phyloP scores from a whole-genome alignment of 352 stramenopile genomes.

The Peronosclerospora sorghi region DNA sequence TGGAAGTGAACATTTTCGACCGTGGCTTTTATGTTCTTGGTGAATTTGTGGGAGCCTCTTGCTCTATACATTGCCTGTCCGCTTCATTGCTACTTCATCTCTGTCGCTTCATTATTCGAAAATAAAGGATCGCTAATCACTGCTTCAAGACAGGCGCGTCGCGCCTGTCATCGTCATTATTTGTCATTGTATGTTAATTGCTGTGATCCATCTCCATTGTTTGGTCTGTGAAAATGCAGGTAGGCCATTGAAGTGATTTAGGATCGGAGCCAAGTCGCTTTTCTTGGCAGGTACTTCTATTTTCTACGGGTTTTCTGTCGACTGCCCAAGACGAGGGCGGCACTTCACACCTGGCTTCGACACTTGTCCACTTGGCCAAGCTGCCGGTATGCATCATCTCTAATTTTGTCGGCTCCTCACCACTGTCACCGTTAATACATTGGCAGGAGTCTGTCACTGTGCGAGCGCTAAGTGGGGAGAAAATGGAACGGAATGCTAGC shows the following conservation, averaged over 20 bases:
- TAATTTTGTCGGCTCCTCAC: not conserved
- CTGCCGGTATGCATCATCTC: constrained; percentile 9
- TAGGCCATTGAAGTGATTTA: too few species aligned
- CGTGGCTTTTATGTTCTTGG: constrained; percentile 20
- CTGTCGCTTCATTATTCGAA: constrained; percentile 67
- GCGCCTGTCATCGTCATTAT: constrained; percentile 2
- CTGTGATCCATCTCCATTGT: not conserved
- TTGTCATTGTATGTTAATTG: not conserved
- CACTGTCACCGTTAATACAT: constrained; percentile 19
- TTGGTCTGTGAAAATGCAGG: too few species aligned
- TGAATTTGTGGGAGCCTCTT: constrained; percentile 6
- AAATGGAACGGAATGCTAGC: constrained; percentile 17
- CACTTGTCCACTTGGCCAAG: not conserved
- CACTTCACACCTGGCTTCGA: too few species aligned
- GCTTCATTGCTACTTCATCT: constrained; percentile 14
- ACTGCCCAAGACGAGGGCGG: too few species aligned
- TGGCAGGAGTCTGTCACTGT: constrained; percentile 10
- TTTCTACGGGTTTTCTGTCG: too few species aligned
- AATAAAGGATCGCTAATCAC: constrained; percentile 65
- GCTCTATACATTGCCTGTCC: constrained; percentile 8
- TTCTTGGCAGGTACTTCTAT: too few species aligned
- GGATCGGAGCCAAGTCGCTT: too few species aligned
- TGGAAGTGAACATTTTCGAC: constrained; percentile 12
- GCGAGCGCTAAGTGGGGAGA: constrained; percentile 5
- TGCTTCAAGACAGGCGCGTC: constrained; percentile 27